Conservation (phyloP, 1,284 basidiomycete genomes). For the Malassezia furfur region DNA sequence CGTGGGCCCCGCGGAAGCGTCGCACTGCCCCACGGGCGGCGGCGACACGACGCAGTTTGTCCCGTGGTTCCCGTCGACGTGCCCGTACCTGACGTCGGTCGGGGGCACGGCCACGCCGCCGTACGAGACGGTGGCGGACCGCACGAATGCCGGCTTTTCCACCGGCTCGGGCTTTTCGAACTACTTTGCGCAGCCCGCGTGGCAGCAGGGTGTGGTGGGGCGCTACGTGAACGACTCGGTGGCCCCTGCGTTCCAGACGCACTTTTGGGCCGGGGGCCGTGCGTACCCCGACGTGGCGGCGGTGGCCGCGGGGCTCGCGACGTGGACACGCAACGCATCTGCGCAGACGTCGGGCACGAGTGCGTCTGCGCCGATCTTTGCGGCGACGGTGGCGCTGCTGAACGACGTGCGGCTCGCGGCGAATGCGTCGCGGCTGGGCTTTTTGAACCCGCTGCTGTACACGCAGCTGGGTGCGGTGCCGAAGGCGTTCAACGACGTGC, state of each 20-base stretch:
- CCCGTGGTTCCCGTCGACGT: conserved; percentile 63
- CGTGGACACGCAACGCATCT: not conserved
- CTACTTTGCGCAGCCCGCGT: conserved; percentile 57
- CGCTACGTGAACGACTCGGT: conserved; percentile 53
- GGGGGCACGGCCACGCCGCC: conserved; percentile 55
- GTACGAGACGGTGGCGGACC: conserved; percentile 25
- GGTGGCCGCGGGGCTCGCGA: not conserved
- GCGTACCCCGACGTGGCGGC: conserved; percentile 60
- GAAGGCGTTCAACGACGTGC: conserved; percentile 1
- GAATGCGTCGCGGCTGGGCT: conserved; percentile 3
- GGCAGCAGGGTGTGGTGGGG: conserved; percentile 57
- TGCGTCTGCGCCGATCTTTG: conserved; percentile 1
- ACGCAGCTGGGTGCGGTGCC: not conserved
- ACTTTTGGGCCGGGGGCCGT: conserved; percentile 55
- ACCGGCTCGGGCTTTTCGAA: conserved; percentile 64
- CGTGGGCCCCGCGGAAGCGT: conserved; percentile 54
- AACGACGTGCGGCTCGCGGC: conserved; percentile 9
- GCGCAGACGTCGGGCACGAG: conserved; percentile 2
- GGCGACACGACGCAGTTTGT: conserved; percentile 52
- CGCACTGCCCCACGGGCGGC: conserved; percentile 38
- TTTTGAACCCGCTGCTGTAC: conserved; percentile 12
- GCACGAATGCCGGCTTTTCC: conserved; percentile 51
- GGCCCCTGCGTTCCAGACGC: conserved; percentile 33
- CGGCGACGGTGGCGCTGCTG: conserved; percentile 1
- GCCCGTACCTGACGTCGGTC: conserved; percentile 56